These are phyloP conservation scores for Oryza brachyantha DNA, from an alignment of 176 grass and related monocot species.

Conservation along the genomic window DNA sequence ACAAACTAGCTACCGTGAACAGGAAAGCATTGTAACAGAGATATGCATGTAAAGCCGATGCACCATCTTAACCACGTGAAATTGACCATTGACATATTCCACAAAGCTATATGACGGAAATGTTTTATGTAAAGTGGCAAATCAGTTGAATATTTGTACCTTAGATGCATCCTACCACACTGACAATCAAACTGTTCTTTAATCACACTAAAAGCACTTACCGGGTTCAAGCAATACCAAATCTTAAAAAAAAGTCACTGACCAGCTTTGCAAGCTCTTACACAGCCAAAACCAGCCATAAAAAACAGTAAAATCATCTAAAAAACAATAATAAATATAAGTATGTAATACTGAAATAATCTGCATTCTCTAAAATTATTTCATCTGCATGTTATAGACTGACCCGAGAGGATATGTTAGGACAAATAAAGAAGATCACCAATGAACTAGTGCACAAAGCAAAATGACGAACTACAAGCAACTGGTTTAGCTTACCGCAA, in stretches of 20 bases:
- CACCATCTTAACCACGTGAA: not conserved
- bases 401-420: not conserved
- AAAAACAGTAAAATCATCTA: not conserved
- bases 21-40: not conserved
- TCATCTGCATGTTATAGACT: not conserved
- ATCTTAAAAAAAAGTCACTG: not conserved
- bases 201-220: not conserved
- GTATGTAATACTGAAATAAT: not conserved
- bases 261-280: not conserved
- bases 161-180: not conserved
- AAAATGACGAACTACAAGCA: slow-evolving; percentile 3
- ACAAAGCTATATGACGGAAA: not conserved
- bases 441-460: not conserved
- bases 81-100: slow-evolving; percentile 9
- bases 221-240: not conserved
- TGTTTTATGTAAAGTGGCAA: not conserved
- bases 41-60: not conserved
- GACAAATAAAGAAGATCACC: not conserved
- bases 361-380: not conserved
- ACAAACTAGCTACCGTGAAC: not conserved
- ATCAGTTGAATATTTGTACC: not conserved
- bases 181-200: not conserved
- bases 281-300: not conserved
- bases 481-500: slow-evolving; percentile 68
- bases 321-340: not conserved